Conservation (phyloP, 148 eudicot genomes). For the Chenopodium berlandieri region DNA sequence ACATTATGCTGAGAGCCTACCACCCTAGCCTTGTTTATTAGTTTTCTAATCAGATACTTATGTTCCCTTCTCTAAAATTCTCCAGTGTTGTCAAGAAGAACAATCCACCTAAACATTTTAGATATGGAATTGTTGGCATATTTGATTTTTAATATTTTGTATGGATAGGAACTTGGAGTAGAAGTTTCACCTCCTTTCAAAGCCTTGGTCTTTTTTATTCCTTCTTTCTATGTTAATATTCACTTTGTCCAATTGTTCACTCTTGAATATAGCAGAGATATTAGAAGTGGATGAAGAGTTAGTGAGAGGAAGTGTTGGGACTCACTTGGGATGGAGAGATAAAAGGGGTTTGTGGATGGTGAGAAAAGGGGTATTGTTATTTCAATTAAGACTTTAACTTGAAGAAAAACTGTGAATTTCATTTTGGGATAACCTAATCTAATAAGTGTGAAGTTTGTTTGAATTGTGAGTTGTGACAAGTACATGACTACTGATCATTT, state of each 20-base stretch:
- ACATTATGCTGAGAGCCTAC: no score
- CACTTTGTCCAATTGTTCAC: background rate
- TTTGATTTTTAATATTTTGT: no score
- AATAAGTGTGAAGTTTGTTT: no score
- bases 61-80: background rate
- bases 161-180: background rate
- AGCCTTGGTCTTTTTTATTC: no score
- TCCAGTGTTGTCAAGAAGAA: background rate
- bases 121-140: background rate
- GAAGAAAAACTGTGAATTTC: background rate
- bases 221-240: background rate
- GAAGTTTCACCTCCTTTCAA: background rate
- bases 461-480: no score
- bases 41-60: background rate
- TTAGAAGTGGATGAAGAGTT: background rate
- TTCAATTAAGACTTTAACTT: background rate
- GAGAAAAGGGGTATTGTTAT: no score
- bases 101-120: background rate
- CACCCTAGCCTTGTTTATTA: background rate
- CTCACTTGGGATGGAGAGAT: no score
- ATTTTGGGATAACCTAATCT: no score
- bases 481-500: background rate
- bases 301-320: background rate
- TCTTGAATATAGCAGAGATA: background rate
- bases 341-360: background rate